Evolutionary conservation across 495 filamentous ascomycete species (phyloP).

Genomic region (Penicillium subrubescens): DNA sequence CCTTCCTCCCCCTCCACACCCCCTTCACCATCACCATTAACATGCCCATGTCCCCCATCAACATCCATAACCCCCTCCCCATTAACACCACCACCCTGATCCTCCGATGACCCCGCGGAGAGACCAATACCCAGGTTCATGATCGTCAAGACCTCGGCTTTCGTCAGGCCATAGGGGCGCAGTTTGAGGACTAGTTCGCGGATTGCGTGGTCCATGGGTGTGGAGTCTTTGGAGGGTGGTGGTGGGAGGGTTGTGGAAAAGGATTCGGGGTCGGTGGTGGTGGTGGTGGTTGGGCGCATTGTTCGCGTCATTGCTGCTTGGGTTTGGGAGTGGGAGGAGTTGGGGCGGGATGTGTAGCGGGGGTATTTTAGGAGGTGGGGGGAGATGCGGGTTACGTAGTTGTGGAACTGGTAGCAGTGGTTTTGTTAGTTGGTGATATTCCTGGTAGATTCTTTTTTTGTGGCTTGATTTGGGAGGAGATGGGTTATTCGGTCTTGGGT

Average conservation of each 20-base stretch:
- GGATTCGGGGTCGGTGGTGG: constrained; percentile 17
- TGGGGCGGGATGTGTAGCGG: constrained; percentile 27
- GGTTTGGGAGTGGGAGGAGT: constrained; percentile 30
- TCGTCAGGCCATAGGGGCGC: constrained; percentile 55
- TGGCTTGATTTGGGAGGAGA: neutral
- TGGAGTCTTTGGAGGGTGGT: constrained; percentile 18
- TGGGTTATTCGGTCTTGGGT: neutral
- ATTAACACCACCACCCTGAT: constrained; percentile 19
- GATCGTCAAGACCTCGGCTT: constrained; percentile 67
- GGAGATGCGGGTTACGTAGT: constrained; percentile 45
- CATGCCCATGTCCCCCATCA: constrained; percentile 10
- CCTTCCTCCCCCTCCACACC: constrained; percentile 27
- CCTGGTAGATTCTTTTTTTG: neutral
- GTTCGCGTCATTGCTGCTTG: constrained; percentile 31
- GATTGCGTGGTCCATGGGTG: constrained; percentile 41
- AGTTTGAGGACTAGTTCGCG: constrained; percentile 44
- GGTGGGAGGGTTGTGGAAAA: constrained; percentile 13
- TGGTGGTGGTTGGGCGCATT: constrained; percentile 25
- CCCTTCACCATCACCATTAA: constrained; percentile 12
- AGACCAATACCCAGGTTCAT: constrained; percentile 57
- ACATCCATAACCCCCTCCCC: constrained; percentile 28
- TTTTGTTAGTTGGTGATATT: neutral
- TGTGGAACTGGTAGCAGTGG: constrained; percentile 40
- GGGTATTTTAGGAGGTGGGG: constrained; percentile 43
- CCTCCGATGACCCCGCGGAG: constrained; percentile 7